A percentile compares a stretch with the other conserved stretches of the same genome.
Conservation (phyloP, 164 flowering plant species). For the Piper betle region DNA sequence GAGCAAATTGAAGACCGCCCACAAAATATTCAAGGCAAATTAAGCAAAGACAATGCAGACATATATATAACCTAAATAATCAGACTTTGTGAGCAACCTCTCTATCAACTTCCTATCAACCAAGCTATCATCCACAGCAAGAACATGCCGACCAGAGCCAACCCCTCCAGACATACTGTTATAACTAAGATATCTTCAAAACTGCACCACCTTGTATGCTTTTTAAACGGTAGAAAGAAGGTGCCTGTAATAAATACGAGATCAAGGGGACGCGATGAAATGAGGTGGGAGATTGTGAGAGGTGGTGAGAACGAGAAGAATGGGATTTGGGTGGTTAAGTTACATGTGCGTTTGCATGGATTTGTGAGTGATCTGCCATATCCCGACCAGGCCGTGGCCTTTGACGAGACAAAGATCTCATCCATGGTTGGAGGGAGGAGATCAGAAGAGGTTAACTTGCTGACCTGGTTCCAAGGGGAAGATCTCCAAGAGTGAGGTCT, state of each 20-base stretch:
- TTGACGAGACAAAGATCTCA: no score
- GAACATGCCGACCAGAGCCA: constrained; percentile 7
- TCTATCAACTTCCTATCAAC: constrained; percentile 11
- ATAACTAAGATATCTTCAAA: neutral
- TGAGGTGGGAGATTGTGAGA: neutral
- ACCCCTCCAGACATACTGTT: neutral
- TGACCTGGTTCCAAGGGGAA: neutral
- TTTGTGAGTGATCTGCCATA: no score
- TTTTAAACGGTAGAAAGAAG: no score
- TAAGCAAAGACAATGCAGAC: neutral
- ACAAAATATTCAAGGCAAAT: neutral
- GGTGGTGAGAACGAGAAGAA: neutral
- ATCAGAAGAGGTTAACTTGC: neutral
- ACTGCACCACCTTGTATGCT: no score
- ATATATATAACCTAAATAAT: constrained; percentile 8
- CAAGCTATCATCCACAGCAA: constrained; percentile 15
- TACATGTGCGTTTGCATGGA: no score
- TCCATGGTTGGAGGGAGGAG: neutral
- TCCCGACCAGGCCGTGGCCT: no score
- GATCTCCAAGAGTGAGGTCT: neutral
- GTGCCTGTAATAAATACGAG: no score
- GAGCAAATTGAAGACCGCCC: neutral
- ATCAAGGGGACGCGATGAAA: no score
- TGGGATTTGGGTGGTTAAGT: neutral
- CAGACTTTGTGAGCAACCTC: constrained; percentile 6